Percentiles rank a stretch among this genome's conserved stretches.
These are phyloP conservation scores for Zasmidium cellare DNA, from an alignment of 2,329 filamentous ascomycete species.

Conservation along the genomic window DNA sequence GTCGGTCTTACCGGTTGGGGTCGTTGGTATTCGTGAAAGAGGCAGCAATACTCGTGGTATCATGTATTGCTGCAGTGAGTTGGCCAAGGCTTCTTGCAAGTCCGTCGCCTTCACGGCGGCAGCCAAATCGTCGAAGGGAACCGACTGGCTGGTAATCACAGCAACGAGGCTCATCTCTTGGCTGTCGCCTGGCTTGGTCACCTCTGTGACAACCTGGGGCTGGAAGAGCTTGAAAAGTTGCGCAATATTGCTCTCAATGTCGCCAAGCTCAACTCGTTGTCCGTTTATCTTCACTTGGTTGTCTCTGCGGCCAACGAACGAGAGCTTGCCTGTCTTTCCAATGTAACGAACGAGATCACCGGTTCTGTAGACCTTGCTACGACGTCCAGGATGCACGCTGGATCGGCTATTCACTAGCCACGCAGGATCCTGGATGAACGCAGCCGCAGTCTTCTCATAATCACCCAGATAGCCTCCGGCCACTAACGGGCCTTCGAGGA, in stretches of 20 bases:
- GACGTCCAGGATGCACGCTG: slow-evolving; percentile 34
- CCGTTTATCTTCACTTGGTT: slow-evolving; percentile 78
- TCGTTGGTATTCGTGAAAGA: slow-evolving; percentile 66
- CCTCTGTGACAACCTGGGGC: background rate
- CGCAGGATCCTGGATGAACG: slow-evolving; percentile 33
- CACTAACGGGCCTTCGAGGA: slow-evolving; percentile 49
- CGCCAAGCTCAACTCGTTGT: slow-evolving; percentile 72
- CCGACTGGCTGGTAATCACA: background rate
- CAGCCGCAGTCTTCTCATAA: slow-evolving; percentile 28
- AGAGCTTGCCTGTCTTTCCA: slow-evolving; percentile 48
- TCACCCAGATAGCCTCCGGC: slow-evolving; percentile 45
- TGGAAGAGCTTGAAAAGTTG: background rate
- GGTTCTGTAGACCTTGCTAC: slow-evolving; percentile 58
- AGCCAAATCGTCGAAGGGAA: background rate
- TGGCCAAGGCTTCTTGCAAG: background rate
- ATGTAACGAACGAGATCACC: slow-evolving; percentile 60
- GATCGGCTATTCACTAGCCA: slow-evolving; percentile 22
- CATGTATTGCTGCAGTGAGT: slow-evolving; percentile 65
- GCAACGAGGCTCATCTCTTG: background rate
- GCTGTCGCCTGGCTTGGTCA: background rate
- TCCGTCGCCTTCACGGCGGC: background rate
- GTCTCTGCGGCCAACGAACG: slow-evolving; percentile 65
- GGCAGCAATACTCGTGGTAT: slow-evolving; percentile 71
- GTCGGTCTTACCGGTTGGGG: slow-evolving; percentile 70
- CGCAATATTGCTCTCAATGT: slow-evolving; percentile 63